Conservation (phyloP, 2,329 filamentous ascomycete species). For the Monosporascus ibericus region DNA sequence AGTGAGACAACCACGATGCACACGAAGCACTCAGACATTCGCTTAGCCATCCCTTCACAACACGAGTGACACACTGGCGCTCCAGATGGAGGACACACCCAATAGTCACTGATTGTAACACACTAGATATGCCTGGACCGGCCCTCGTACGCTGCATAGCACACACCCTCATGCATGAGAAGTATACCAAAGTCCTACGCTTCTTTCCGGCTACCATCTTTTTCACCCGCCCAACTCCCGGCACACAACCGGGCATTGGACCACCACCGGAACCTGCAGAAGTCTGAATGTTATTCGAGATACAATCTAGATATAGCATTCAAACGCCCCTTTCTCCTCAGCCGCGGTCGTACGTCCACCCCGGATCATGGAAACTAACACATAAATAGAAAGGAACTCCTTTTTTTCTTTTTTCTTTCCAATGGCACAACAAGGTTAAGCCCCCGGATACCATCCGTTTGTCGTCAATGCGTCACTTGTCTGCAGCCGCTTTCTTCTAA, state of each 20-base stretch:
- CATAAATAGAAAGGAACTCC: slow-evolving; percentile 5
- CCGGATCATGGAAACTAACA: slow-evolving; percentile 4
- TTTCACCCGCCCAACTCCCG: slow-evolving; percentile 10
- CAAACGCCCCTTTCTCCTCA: slow-evolving; percentile 24
- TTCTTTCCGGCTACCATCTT: slow-evolving; percentile 6
- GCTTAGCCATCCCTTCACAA: background rate
- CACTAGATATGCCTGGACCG: background rate
- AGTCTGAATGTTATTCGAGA: slow-evolving; percentile 36
- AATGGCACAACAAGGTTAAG: background rate
- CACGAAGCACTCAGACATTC: background rate
- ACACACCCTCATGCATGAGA: background rate
- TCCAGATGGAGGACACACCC: background rate
- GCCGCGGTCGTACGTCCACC: slow-evolving; percentile 5
- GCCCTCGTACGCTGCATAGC: background rate
- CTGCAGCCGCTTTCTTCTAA: background rate
- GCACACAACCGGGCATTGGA: slow-evolving; percentile 12
- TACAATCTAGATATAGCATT: slow-evolving; percentile 35
- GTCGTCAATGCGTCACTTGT: background rate
- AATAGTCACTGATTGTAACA: background rate
- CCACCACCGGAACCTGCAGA: slow-evolving; percentile 25
- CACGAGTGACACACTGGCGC: background rate
- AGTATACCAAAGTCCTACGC: slow-evolving; percentile 4
- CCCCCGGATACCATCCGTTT: background rate
- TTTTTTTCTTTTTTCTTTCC: too few species aligned
- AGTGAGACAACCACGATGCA: too few species aligned